These are phyloP conservation scores for Geotrichum reessii DNA, from an alignment of 1,139 yeast species.

Conservation along the genomic window DNA sequence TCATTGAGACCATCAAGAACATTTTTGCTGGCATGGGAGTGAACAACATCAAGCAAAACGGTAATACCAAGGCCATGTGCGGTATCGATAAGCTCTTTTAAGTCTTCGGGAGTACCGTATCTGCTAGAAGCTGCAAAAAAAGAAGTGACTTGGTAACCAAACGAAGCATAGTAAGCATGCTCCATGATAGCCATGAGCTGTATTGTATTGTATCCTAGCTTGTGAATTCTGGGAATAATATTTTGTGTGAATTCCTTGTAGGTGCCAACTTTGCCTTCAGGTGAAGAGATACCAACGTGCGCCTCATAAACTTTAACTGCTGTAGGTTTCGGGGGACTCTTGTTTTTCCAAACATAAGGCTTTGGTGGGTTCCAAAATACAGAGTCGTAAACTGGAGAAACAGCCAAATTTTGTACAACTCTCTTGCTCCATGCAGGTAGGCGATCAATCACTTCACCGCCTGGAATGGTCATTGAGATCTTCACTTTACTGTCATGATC, in stretches of 20 bases:
- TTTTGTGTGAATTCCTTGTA: conserved; percentile 78
- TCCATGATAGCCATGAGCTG: conserved; percentile 99
- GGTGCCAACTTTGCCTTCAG: conserved; percentile 78
- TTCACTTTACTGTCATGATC: conserved; percentile 79
- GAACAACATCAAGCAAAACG: conserved; percentile 87
- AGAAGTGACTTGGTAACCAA: conserved; percentile 92
- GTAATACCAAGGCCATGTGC: conserved; percentile 87
- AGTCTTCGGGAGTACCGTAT: conserved; percentile 90
- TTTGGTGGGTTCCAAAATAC: conserved; percentile 83
- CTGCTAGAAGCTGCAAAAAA: conserved; percentile 88
- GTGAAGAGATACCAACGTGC: conserved; percentile 90
- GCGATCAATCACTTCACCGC: conserved; percentile 69
- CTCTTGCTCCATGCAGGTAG: conserved; percentile 86
- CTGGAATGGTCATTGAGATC: conserved; percentile 57
- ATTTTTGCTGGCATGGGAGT: conserved; percentile 92
- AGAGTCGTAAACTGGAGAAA: conserved; percentile 66
- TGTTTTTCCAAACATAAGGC: conserved; percentile 55
- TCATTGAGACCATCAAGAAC: conserved; percentile 88
- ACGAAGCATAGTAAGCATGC: conserved; percentile 96
- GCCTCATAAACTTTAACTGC: conserved; percentile 88
- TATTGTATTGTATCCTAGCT: conserved; percentile 84
- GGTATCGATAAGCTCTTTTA: conserved; percentile 82
- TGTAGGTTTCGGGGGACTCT: conserved; percentile 52
- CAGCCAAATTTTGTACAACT: conserved; percentile 60
- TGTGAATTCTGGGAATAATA: conserved; percentile 75